Evolutionary conservation across 2,329 filamentous ascomycete species (phyloP).

Genomic region (Pyrenophora seminiperda): DNA sequence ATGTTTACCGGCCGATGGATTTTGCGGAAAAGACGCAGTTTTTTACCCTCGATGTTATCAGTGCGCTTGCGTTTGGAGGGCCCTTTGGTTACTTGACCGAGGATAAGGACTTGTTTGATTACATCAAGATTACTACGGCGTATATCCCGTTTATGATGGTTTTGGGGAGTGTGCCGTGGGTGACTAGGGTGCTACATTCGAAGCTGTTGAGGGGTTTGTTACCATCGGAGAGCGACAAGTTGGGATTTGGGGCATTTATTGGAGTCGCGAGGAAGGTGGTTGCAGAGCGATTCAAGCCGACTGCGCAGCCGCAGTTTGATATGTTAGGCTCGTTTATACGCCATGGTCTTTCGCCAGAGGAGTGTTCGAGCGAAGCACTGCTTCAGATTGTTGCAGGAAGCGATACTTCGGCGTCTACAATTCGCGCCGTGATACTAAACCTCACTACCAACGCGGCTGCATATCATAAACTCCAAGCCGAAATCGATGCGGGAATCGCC

Average conservation of each 20-base stretch:
- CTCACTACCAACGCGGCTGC: constrained; percentile 55
- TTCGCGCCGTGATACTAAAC: constrained; percentile 58
- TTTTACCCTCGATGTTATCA: constrained; percentile 62
- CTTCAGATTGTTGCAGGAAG: constrained; percentile 60
- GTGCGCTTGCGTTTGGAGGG: constrained; percentile 57
- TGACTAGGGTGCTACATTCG: constrained; percentile 25
- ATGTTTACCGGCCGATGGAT: constrained; percentile 49
- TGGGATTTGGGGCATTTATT: constrained; percentile 47
- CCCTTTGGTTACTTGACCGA: constrained; percentile 57
- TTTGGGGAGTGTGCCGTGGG: constrained; percentile 18
- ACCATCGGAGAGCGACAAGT: constrained; percentile 51
- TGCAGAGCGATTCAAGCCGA: constrained; percentile 54
- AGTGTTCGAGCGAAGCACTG: constrained; percentile 52
- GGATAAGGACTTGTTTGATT: constrained; percentile 54
- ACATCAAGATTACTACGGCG: constrained; percentile 52
- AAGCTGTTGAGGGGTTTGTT: constrained; percentile 20
- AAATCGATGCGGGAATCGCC: constrained; percentile 50
- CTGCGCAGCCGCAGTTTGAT: constrained; percentile 51
- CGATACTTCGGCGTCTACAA: constrained; percentile 61
- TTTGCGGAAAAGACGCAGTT: constrained; percentile 55
- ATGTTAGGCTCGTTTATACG: constrained; percentile 60
- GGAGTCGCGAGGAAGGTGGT: constrained; percentile 54
- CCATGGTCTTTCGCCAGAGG: constrained; percentile 49
- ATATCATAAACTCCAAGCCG: constrained; percentile 50
- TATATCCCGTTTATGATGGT: constrained; percentile 26